Base-by-base conservation (phyloP, 257 asterid species). In the Handroanthus guayacan region DNA sequence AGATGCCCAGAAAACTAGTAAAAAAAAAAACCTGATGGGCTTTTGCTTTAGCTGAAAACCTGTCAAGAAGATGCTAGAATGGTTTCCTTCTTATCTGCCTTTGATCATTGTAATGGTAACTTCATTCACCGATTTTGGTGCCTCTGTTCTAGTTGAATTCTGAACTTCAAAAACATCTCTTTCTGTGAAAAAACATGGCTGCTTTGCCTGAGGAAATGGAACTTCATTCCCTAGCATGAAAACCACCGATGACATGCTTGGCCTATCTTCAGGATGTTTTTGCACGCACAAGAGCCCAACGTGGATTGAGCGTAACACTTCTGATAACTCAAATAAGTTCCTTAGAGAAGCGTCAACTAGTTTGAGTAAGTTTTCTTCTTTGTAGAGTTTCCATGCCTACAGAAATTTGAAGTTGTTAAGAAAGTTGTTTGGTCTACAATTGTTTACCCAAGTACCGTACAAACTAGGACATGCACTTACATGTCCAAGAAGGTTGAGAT, bases 301-400 rank as follows among this genome's bases (percentile, higher is more conserved):
- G 0, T 78, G 83, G 55, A 80, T 78, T 16, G 71, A 77, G 39
- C 75, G 67, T 3, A 70, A 8, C 45, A 78, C 61, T 75, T 84
- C 69, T 3, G 67, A 17, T 3, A 12, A 25, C 9, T 74, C 48
- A 80, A 14, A 68, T 18, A 54, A 31, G 36, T 0, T 75, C 12
- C 39, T 7, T 18, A 36, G 56, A 67, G 18, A 10, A 4, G 38
- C 25, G 2, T 71, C 76, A 1, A 71, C 39, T 41, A 71, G 67
- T 38, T 81, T 80, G 76, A 66, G 9, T 17, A 71, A 44, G 12
- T 79, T 81, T 11, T 68, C 80, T 71, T 83, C 82, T 31, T 13
- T 73, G 25, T 69, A 58, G 5, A 81, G 84, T 18, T 62, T 38
- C 83, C 81, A 81, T 17, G 84, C 86, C 90, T 86, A 41, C 0